Percentiles rank a stretch among this genome's conserved stretches.
phyloP scores from a whole-genome alignment of 2,329 filamentous ascomycete species.

The Diaporthe amygdali region DNA sequence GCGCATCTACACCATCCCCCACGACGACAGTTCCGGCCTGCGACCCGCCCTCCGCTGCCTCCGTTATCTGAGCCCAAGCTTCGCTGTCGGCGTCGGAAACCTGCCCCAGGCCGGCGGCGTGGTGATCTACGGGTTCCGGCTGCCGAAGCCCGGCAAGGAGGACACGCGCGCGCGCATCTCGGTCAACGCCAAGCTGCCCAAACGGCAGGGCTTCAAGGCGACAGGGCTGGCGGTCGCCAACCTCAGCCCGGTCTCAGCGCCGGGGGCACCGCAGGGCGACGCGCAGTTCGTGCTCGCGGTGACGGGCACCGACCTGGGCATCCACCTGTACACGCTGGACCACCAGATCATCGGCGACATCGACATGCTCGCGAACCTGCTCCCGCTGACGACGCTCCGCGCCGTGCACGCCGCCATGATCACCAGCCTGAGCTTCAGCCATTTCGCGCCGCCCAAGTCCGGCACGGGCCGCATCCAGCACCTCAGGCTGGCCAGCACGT shows the following conservation, averaged over 20 bases:
- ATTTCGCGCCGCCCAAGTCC: constrained; percentile 59
- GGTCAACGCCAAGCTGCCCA: constrained; percentile 64
- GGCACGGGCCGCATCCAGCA: constrained; percentile 57
- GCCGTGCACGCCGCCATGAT: constrained; percentile 63
- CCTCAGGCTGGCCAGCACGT: constrained; percentile 81
- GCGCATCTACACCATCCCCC: constrained; percentile 61
- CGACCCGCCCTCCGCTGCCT: constrained; percentile 62
- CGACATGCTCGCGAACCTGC: constrained; percentile 57
- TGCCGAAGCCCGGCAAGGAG: constrained; percentile 45
- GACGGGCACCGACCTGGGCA: constrained; percentile 78
- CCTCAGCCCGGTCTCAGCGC: constrained; percentile 61
- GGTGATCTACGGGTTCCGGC: constrained; percentile 60
- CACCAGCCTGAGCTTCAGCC: constrained; percentile 63
- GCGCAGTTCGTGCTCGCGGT: constrained; percentile 83
- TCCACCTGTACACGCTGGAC: constrained; percentile 79
- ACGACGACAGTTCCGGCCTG: constrained; percentile 44
- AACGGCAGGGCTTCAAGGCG: constrained; percentile 63
- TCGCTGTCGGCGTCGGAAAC: constrained; percentile 63
- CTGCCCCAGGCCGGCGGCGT: constrained; percentile 63
- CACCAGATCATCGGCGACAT: constrained; percentile 57
- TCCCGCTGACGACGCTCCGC: constrained; percentile 58
- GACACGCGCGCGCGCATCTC: constrained; percentile 52
- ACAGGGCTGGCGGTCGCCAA: constrained; percentile 79
- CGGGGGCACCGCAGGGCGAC: constrained; percentile 58
- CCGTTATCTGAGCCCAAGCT: constrained; percentile 63